Evolutionary conservation across 768 basidiomycete genomes (phyloP).

Genomic region (Gymnopilus junonius): DNA sequence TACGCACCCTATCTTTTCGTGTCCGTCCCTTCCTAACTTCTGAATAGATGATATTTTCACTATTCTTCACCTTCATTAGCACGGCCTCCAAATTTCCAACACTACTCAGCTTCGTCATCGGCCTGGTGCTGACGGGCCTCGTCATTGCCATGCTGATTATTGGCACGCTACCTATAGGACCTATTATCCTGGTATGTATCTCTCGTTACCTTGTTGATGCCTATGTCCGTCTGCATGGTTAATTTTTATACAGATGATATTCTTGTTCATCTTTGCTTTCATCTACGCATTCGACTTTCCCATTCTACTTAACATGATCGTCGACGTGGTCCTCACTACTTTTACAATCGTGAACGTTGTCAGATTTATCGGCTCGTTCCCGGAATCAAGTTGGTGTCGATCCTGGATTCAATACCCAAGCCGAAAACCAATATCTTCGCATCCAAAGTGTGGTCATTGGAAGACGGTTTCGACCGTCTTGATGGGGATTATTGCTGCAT

Average conservation of each 20-base stretch:
- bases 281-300: slow-evolving; percentile 1
- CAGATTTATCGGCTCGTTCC: neutral
- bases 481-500: neutral
- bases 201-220: too few species aligned
- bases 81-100: too few species aligned
- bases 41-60: too few species aligned
- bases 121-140: too few species aligned
- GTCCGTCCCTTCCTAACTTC: too few species aligned
- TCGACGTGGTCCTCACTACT: slow-evolving; percentile 1
- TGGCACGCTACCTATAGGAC: too few species aligned
- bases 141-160: too few species aligned
- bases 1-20: too few species aligned
- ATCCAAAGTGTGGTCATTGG: neutral
- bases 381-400: neutral
- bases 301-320: slow-evolving; percentile 4
- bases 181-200: too few species aligned
- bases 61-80: too few species aligned
- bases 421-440: neutral
- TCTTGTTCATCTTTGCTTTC: neutral
- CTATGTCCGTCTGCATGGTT: too few species aligned
- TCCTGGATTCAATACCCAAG: neutral
- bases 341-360: neutral
- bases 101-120: too few species aligned
- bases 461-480: neutral
- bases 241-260: neutral